Conservation (phyloP, 495 filamentous ascomycete genomes). For the Penicillium maclennaniae region DNA sequence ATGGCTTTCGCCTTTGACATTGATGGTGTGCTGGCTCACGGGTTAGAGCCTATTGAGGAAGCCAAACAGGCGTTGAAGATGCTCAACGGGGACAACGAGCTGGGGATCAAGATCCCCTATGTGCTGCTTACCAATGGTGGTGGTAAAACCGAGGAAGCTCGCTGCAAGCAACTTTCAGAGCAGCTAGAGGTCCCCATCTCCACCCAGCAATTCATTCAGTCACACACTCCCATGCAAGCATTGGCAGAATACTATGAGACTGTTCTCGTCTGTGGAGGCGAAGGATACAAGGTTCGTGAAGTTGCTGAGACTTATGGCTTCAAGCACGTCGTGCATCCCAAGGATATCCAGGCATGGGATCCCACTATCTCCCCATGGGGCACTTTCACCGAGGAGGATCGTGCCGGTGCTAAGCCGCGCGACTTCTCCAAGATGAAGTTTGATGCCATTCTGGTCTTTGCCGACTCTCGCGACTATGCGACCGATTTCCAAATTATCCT, state of each 20-base stretch:
- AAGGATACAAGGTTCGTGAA: conserved; percentile 81
- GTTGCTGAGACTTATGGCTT: conserved; percentile 88
- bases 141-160: conserved; percentile 81
- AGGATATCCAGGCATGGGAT: conserved; percentile 86
- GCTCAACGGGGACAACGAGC: conserved; percentile 80
- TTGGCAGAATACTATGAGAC: conserved; percentile 78
- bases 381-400: conserved; percentile 64
- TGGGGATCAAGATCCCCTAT: conserved; percentile 82
- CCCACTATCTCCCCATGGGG: conserved; percentile 78
- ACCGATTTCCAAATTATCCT: conserved; percentile 84
- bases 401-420: conserved; percentile 60
- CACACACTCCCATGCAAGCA: conserved; percentile 90
- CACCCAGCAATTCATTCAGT: conserved; percentile 87
- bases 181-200: conserved; percentile 72
- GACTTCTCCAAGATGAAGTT: conserved; percentile 69
- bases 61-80: conserved; percentile 81
- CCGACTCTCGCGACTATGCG: conserved; percentile 78
- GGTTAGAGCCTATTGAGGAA: conserved; percentile 74
- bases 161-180: conserved; percentile 72
- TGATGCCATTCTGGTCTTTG: conserved; percentile 79
- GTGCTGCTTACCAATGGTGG: conserved; percentile 94
- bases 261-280: conserved; percentile 82
- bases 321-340: conserved; percentile 80
- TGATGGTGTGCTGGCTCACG: conserved; percentile 81
- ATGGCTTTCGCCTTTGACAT: conserved; percentile 94